phyloP scores from a whole-genome alignment of 768 basidiomycete species.

The Coprinopsis sp. region DNA sequence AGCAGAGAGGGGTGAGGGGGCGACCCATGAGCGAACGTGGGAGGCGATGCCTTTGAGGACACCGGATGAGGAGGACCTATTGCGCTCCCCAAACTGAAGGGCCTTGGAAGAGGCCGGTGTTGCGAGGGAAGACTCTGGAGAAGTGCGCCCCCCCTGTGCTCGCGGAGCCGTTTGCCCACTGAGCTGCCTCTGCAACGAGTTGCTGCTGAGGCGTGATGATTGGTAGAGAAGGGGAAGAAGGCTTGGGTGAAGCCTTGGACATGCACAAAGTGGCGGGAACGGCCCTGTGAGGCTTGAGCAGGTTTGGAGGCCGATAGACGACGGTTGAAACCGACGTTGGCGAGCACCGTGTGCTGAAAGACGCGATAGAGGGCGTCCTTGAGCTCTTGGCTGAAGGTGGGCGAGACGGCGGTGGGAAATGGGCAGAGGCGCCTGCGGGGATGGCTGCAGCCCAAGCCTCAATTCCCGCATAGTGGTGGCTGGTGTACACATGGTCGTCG shows the following conservation, averaged over 20 bases:
- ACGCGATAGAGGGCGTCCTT: neutral
- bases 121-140: conserved; percentile 43
- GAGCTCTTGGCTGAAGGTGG: neutral
- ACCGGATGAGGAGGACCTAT: conserved; percentile 24
- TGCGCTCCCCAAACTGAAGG: conserved; percentile 28
- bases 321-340: conserved; percentile 17
- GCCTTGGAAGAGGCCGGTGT: conserved; percentile 42
- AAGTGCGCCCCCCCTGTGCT: conserved; percentile 33
- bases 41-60: conserved; percentile 34
- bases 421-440: conserved; percentile 27
- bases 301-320: conserved; percentile 30
- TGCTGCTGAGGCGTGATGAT: conserved; percentile 31
- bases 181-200: conserved; percentile 24
- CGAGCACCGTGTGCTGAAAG: conserved; percentile 7
- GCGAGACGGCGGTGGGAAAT: conserved; percentile 1
- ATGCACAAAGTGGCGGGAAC: conserved; percentile 49
- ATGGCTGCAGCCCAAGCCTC: conserved; percentile 42
- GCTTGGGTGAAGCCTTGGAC: conserved; percentile 33
- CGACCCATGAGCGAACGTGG: conserved; percentile 44
- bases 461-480: conserved; percentile 40
- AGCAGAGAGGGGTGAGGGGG: conserved; percentile 27
- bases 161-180: conserved; percentile 21
- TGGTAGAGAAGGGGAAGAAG: conserved; percentile 26
- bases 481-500: conserved; percentile 26
- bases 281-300: conserved; percentile 37